Conservation (phyloP, 345 rosid species). For the Dipteronia sinensis region DNA sequence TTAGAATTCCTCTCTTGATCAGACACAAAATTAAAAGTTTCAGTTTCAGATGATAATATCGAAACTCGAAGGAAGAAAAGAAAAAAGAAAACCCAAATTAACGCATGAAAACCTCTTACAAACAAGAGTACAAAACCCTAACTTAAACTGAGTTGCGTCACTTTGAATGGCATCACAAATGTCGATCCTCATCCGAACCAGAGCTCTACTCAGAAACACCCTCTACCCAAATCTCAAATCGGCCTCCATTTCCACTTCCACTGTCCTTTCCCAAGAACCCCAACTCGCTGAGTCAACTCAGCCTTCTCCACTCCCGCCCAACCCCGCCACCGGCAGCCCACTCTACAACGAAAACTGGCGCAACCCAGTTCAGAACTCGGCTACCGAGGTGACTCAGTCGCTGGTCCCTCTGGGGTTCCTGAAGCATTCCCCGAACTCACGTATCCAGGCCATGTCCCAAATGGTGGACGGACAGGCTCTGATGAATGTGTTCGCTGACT, state of each 20-base stretch:
- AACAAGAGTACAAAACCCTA: constrained; percentile 18
- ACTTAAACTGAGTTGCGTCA: constrained; percentile 11
- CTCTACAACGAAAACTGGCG: constrained; percentile 86
- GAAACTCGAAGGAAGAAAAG: background rate
- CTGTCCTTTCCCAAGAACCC: constrained; percentile 68
- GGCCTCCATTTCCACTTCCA: constrained; percentile 67
- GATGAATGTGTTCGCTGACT: constrained; percentile 65
- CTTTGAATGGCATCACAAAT: constrained; percentile 59
- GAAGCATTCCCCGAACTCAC: constrained; percentile 32
- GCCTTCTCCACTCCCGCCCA: constrained; percentile 72
- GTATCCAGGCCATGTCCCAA: constrained; percentile 49
- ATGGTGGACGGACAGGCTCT: constrained; percentile 48
- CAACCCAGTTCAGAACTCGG: constrained; percentile 42
- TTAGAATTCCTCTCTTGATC: background rate
- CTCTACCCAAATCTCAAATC: constrained; percentile 42
- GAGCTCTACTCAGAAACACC: constrained; percentile 40
- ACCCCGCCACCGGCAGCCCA: constrained; percentile 88
- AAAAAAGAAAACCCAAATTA: background rate
- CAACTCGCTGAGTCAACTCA: constrained; percentile 54
- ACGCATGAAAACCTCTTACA: background rate
- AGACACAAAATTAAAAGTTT: no score
- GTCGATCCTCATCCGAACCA: constrained; percentile 48
- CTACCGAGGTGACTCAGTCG: constrained; percentile 34
- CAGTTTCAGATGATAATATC: background rate
- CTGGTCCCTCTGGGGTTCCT: constrained; percentile 49